These are phyloP conservation scores for Wickerhamomyces chaumierensis DNA, from an alignment of 805 yeast species.

Conservation along the genomic window DNA sequence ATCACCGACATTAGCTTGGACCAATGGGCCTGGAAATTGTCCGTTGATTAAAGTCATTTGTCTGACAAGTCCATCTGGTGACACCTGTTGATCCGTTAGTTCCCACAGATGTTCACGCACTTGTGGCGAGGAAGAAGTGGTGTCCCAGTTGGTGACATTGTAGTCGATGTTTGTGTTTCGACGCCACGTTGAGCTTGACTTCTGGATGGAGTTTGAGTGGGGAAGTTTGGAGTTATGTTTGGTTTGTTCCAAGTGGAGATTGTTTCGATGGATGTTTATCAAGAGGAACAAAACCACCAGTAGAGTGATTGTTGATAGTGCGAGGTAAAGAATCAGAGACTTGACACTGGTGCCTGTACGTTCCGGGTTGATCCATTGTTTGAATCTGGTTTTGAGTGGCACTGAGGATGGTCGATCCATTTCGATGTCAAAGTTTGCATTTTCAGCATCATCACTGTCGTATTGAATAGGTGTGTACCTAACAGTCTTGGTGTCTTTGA, in stretches of 20 bases:
- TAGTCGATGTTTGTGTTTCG: conserved; percentile 18
- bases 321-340: too few relatives aligned
- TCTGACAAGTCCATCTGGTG: conserved; percentile 22
- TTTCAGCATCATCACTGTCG: too few relatives aligned
- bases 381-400: too few relatives aligned
- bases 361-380: too few relatives aligned
- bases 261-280: not conserved
- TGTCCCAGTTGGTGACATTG: conserved; percentile 15
- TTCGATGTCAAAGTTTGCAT: too few relatives aligned
- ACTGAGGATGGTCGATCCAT: too few relatives aligned
- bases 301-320: too few relatives aligned
- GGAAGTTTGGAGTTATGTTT: not conserved
- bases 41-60: conserved; percentile 25
- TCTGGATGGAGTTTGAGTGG: not conserved
- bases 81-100: conserved; percentile 13
- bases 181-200: conserved; percentile 13
- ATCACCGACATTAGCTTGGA: conserved; percentile 34
- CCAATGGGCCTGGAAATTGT: conserved; percentile 39
- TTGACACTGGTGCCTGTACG: too few relatives aligned
- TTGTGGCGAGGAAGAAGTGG: conserved; percentile 6
- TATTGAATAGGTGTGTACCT: too few relatives aligned
- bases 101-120: conserved; percentile 17
- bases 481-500: too few relatives aligned
- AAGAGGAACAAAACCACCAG: too few relatives aligned
- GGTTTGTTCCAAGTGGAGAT: not conserved